Evolutionary conservation across 2,329 filamentous ascomycete genomes (phyloP).

Genomic region (Ceratocystis variospora): DNA sequence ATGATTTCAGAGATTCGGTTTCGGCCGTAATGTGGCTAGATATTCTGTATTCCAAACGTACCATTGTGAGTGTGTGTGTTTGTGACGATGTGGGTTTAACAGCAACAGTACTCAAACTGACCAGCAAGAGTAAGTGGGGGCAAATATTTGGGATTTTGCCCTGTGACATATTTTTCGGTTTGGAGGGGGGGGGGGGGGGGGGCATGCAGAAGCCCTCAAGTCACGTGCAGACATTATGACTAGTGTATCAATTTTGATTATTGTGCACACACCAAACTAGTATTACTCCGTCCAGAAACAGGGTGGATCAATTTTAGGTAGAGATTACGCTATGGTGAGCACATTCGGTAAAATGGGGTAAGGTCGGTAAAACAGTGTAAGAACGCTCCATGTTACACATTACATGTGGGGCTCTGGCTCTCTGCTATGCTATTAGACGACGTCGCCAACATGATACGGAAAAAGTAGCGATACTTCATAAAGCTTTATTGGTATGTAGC

Average conservation of each 20-base stretch:
- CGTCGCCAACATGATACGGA: background rate
- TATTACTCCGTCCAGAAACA: background rate
- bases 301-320: background rate
- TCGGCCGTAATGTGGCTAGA: background rate
- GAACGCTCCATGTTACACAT: background rate
- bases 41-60: constrained; percentile 9
- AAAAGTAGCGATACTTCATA: background rate
- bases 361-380: too few species aligned
- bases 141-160: constrained; percentile 11
- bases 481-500: background rate
- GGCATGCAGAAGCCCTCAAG: constrained; percentile 9
- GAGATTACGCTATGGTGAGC: background rate
- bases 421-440: background rate
- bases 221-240: constrained; percentile 2
- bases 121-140: constrained; percentile 12
- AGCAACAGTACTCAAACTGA: constrained; percentile 16
- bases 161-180: constrained; percentile 12
- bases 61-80: constrained; percentile 17
- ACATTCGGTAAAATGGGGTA: background rate
- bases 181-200: background rate
- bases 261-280: constrained; percentile 12
- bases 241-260: background rate
- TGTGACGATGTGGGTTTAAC: constrained; percentile 17
- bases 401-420: background rate
- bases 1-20: background rate